These are phyloP conservation scores for Dendrobium officinale DNA, from an alignment of 106 monocot species.

Conservation along the genomic window DNA sequence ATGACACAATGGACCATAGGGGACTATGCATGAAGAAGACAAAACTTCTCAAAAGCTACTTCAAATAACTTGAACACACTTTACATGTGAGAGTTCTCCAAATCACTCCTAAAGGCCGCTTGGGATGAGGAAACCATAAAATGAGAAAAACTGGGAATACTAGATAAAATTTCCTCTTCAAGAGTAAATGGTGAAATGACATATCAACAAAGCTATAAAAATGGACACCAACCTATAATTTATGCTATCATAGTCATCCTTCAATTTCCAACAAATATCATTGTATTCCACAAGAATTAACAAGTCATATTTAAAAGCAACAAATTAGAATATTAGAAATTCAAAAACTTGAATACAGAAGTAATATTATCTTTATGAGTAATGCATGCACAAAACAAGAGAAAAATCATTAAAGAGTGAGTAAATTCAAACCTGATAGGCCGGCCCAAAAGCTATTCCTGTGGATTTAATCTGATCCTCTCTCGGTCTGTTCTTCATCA, in stretches of 20 bases:
- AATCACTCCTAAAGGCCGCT: neutral
- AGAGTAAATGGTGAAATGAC: neutral
- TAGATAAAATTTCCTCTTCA: neutral
- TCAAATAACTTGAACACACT: constrained; percentile 2
- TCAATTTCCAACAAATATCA: neutral
- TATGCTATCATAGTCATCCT: neutral
- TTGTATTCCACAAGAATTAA: neutral
- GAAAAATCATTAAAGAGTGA: neutral
- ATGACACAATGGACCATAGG: neutral
- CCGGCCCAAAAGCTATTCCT: constrained; percentile 86
- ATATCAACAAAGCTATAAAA: no score
- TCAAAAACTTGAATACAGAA: neutral
- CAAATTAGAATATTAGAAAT: neutral
- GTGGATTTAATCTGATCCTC: constrained; percentile 69
- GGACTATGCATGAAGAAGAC: neutral
- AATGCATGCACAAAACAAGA: neutral
- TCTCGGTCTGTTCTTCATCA: constrained; percentile 89
- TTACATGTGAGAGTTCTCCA: neutral
- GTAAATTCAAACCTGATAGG: constrained; percentile 65
- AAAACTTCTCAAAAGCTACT: neutral
- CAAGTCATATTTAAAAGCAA: neutral
- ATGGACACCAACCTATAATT: neutral
- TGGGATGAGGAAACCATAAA: neutral
- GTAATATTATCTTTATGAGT: neutral
- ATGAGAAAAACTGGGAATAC: neutral